phyloP scores from a whole-genome alignment of 2,329 filamentous ascomycete species.

The Aspergillus tanneri region DNA sequence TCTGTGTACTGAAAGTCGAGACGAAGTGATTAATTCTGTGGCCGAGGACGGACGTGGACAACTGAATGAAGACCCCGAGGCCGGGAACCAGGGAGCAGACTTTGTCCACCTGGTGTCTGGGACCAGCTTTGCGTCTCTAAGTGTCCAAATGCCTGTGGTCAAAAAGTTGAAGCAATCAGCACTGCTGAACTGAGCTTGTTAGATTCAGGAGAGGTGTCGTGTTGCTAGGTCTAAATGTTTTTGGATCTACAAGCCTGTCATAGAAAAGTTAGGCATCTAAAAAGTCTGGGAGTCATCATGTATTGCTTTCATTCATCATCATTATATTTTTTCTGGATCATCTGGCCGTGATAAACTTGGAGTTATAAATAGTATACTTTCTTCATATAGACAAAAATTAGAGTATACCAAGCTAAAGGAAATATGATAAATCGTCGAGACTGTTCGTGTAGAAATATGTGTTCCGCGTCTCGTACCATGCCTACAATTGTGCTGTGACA shows the following conservation, averaged over 20 bases:
- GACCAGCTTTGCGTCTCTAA: not conserved
- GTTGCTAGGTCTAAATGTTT: not conserved
- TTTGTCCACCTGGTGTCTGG: conserved; percentile 16
- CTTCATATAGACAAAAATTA: not conserved
- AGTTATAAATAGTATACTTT: no score
- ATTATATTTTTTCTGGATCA: not conserved
- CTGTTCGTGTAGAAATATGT: not conserved
- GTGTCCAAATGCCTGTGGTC: conserved; percentile 52
- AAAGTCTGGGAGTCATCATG: not conserved
- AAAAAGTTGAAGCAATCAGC: conserved; percentile 47
- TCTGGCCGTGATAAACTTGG: no score
- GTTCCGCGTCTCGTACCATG: not conserved
- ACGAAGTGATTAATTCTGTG: conserved; percentile 64
- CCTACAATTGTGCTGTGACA: not conserved
- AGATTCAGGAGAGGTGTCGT: not conserved
- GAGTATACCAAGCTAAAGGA: not conserved
- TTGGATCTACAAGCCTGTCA: not conserved
- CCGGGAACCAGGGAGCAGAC: conserved; percentile 26
- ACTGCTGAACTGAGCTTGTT: conserved; percentile 31
- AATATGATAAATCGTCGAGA: not conserved
- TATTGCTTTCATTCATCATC: no score
- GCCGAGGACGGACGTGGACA: conserved; percentile 10
- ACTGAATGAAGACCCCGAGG: conserved; percentile 23
- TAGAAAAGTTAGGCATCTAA: not conserved
- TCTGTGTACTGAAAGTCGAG: conserved; percentile 64